phyloP scores from a whole-genome alignment of 805 yeast genomes.

The Nakazawaea wyomingensis region DNA sequence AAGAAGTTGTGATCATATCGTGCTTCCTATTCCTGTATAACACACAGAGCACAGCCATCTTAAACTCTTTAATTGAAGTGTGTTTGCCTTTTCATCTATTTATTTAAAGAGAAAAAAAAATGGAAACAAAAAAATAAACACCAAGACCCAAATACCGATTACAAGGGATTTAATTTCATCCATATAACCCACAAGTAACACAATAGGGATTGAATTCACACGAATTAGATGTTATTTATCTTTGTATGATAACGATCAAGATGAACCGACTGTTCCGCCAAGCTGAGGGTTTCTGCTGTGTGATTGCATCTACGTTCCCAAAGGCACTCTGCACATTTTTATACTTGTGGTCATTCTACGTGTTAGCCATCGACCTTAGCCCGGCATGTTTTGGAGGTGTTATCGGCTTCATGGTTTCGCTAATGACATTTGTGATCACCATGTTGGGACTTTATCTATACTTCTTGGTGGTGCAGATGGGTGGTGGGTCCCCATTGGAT shows the following conservation, averaged over 20 bases:
- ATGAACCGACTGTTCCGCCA: slow-evolving; percentile 14
- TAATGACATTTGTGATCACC: slow-evolving; percentile 27
- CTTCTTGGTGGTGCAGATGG: slow-evolving; percentile 43
- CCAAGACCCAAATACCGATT: no score
- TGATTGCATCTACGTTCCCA: slow-evolving; percentile 41
- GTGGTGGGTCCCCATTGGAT: slow-evolving; percentile 66
- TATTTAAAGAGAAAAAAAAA: no score
- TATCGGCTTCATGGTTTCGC: slow-evolving; percentile 17
- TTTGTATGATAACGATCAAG: neutral
- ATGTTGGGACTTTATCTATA: slow-evolving; percentile 43
- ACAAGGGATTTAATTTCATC: no score
- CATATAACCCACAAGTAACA: no score
- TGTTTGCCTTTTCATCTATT: no score
- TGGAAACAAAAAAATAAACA: no score
- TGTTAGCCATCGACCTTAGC: slow-evolving; percentile 25
- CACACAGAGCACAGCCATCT: no score
- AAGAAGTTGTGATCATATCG: no score
- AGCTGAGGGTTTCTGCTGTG: slow-evolving; percentile 27
- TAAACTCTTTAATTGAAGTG: no score
- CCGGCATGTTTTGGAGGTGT: slow-evolving; percentile 18
- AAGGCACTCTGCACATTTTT: slow-evolving; percentile 37
- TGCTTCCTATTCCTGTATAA: no score
- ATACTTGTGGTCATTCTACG: slow-evolving; percentile 45
- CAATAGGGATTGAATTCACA: neutral
- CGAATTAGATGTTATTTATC: neutral